A percentile compares a stretch with the other conserved stretches of the same genome.
phyloP scores from a whole-genome alignment of 768 basidiomycete species.

The Phlegmacium glaucopus region DNA sequence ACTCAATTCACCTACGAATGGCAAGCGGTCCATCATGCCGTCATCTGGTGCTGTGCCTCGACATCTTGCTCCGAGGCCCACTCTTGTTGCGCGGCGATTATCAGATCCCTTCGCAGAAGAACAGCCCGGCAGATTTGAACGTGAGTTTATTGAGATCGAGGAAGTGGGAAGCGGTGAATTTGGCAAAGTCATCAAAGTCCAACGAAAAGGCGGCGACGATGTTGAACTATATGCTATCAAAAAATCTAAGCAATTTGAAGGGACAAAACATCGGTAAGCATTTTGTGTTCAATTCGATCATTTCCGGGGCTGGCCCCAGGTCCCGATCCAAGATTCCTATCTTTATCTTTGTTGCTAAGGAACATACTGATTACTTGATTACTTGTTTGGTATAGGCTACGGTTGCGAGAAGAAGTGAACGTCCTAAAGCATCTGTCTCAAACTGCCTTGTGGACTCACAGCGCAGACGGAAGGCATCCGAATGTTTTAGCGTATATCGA shows the following conservation, averaged over 20 bases:
- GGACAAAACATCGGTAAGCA: slow-evolving; percentile 82
- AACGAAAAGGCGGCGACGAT: slow-evolving; percentile 55
- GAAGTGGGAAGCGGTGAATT: slow-evolving; percentile 91
- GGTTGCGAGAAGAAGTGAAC: slow-evolving; percentile 92
- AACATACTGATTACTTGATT: slow-evolving; percentile 16
- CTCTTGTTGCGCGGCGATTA: slow-evolving; percentile 24
- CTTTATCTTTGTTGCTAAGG: slow-evolving; percentile 27
- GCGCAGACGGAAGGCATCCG: slow-evolving; percentile 47
- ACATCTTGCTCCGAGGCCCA: slow-evolving; percentile 20
- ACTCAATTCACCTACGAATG: slow-evolving; percentile 43
- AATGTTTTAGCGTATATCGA: slow-evolving; percentile 89
- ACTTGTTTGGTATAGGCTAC: slow-evolving; percentile 47
- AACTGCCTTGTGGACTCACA: slow-evolving; percentile 36
- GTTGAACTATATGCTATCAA: slow-evolving; percentile 79
- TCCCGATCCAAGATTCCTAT: slow-evolving; percentile 4
- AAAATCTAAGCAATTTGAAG: slow-evolving; percentile 90
- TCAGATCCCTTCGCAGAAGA: slow-evolving; percentile 45
- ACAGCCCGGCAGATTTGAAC: slow-evolving; percentile 68
- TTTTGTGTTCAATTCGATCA: slow-evolving; percentile 10
- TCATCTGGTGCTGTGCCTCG: slow-evolving; percentile 3
- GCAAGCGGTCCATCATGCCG: slow-evolving; percentile 18
- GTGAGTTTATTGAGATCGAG: slow-evolving; percentile 75
- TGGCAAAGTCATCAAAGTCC: slow-evolving; percentile 87
- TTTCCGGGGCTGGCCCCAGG: neutral
- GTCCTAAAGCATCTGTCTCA: slow-evolving; percentile 74